Conservation (phyloP, 1,284 basidiomycete species). For the Cystobasidium slooffiae region DNA sequence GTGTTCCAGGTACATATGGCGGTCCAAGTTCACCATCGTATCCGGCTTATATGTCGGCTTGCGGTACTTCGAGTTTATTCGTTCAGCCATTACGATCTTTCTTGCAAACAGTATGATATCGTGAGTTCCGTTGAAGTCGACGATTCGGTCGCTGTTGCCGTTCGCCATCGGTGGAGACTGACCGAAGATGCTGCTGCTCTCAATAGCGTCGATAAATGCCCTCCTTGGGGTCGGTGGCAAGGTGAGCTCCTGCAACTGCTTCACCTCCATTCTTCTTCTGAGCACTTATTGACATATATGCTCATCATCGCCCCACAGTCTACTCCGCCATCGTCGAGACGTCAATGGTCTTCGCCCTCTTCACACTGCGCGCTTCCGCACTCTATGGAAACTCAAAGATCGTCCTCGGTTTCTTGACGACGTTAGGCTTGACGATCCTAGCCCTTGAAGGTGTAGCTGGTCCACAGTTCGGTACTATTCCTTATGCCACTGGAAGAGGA, state of each 20-base stretch:
- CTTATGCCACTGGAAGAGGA: slow-evolving; percentile 25
- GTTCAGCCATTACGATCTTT: slow-evolving; percentile 24
- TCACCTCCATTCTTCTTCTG: not conserved
- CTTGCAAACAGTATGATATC: slow-evolving; percentile 22
- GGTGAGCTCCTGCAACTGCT: not conserved
- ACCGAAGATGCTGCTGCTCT: not conserved
- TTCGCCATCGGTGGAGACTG: not conserved
- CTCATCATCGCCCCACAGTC: not conserved
- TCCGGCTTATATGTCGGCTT: slow-evolving; percentile 32
- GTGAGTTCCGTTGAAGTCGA: not conserved
- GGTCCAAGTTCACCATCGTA: slow-evolving; percentile 24
- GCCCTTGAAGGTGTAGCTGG: slow-evolving; percentile 16
- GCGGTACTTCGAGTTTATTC: slow-evolving; percentile 28
- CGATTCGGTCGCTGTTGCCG: not conserved
- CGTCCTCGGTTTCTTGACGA: not conserved
- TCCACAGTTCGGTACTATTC: slow-evolving; percentile 19
- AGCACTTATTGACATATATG: not conserved
- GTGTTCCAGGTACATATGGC: slow-evolving; percentile 23
- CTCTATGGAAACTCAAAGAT: slow-evolving; percentile 39
- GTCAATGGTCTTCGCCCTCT: slow-evolving; percentile 11
- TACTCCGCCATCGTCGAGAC: slow-evolving; percentile 19
- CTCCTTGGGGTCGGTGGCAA: slow-evolving; percentile 19
- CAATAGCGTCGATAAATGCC: slow-evolving; percentile 12
- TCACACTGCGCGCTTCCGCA: slow-evolving; percentile 29
- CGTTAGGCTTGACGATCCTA: not conserved